Evolutionary conservation across 169 alveolate genomes (phyloP), one percentile per base, ranked within the genome.

Genomic region (Hammondia hammondi): DNA sequence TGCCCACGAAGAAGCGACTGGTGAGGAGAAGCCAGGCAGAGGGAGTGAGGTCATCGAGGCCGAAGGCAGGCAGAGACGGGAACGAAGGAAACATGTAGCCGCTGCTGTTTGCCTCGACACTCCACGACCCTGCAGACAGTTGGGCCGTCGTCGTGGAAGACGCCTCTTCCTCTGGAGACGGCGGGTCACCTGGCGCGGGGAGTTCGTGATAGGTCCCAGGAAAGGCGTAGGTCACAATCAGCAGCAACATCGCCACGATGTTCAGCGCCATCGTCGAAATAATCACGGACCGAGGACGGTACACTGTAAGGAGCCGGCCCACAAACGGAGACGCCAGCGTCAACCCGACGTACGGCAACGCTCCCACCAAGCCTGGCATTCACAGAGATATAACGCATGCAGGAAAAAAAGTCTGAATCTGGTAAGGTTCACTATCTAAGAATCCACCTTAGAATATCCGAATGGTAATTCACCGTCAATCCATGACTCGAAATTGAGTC

Each of bases 301-400:
- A 72, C 3, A 57, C 32, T 32, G 88, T 81, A 37, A 93, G 91
- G 45, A 87, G 29, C 77, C 95, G 95, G 6, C 95, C 95, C 19
- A 85, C 92, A 29, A 45, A 87, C 27, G 92, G 92, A 27, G 95
- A 85, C 52, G 93, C 91, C 46, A 85, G 48, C 12, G 95, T 87
- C 32, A 87, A 82, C 32, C 95, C 95, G 39, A 93, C 93, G 48
- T 85, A 93, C 7, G 95, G 95, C 91, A 93, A 81, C 27, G 95
- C 95, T 35, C 95, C 95, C 72, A 93, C 88, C 87, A 93, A 46
- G 12, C 95, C 95, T 92, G 88, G 29, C 61, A 52, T 14, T 14
- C 24, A 14, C 61, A 52, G 24, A 3, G 70, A 4, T 3, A 37
- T 5, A 12, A n/a, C 24, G 19, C 89, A 82, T 6, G 67, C 27